A percentile compares a stretch with the other conserved stretches of the same genome.
Evolutionary conservation across 192 early-diverging fungal genomes (phyloP).

Genomic region (Rhizophagus prolifer): DNA sequence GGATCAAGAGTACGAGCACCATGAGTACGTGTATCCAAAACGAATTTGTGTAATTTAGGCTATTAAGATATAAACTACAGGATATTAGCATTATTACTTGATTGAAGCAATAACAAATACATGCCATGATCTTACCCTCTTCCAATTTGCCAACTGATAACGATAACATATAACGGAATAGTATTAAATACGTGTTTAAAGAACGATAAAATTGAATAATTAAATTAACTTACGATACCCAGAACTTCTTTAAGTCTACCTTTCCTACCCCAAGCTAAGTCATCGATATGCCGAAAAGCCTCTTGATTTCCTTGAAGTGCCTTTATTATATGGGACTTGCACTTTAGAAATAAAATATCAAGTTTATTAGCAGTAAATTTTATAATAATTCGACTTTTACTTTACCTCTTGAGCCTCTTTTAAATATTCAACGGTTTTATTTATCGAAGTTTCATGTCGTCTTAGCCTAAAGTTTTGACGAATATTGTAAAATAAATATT

Average conservation of each 20-base stretch:
- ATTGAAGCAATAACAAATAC: neutral
- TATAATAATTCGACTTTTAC: neutral
- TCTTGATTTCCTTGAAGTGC: slow-evolving; percentile 33
- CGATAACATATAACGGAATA: neutral
- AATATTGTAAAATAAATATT: slow-evolving; percentile 35
- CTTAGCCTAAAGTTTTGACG: slow-evolving; percentile 37
- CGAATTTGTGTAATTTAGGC: slow-evolving; percentile 32
- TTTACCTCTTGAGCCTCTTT: slow-evolving; percentile 34
- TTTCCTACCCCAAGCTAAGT: slow-evolving; percentile 34
- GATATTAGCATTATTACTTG: neutral
- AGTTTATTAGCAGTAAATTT: neutral
- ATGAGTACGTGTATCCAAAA: slow-evolving; percentile 36
- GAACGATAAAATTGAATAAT: neutral
- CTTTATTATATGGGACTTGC: slow-evolving; percentile 4
- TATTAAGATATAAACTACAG: neutral
- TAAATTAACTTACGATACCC: slow-evolving; percentile 33
- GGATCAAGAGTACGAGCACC: slow-evolving; percentile 31
- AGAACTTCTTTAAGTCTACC: slow-evolving; percentile 41
- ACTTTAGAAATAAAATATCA: neutral
- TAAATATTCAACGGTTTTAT: slow-evolving; percentile 31
- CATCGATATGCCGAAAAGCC: slow-evolving; percentile 31
- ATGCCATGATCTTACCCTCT: neutral
- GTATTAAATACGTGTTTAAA: neutral
- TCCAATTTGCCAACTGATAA: slow-evolving; percentile 2
- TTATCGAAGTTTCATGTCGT: slow-evolving; percentile 36